Evolutionary conservation across 305 asterid genomes (phyloP).

Genomic region (Fraxinus albicans): DNA sequence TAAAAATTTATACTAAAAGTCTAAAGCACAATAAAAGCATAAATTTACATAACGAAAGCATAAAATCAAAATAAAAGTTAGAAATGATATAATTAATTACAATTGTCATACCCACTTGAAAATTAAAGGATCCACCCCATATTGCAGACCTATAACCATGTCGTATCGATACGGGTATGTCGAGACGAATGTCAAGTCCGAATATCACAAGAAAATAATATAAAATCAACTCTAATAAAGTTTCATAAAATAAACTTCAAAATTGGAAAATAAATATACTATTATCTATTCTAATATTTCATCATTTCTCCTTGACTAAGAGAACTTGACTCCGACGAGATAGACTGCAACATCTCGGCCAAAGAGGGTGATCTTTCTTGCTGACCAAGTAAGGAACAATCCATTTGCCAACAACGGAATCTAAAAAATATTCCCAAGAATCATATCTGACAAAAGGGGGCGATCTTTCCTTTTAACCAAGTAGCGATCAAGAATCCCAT

Average conservation of each 20-base stretch:
- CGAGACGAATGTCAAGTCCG: neutral
- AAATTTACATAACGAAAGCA: neutral
- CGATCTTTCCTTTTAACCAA: neutral
- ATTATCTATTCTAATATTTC: neutral
- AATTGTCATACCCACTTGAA: neutral
- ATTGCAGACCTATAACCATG: neutral
- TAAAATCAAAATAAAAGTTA: too few relatives aligned
- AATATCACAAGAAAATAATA: too few relatives aligned
- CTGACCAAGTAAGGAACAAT: neutral
- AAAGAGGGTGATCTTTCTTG: neutral
- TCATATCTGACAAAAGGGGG: neutral
- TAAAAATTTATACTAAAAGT: neutral
- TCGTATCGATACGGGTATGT: neutral
- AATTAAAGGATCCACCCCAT: neutral
- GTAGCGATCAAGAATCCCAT: too few relatives aligned
- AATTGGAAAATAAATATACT: neutral
- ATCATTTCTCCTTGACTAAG: neutral
- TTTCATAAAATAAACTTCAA: neutral
- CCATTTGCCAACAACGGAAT: neutral
- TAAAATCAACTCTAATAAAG: neutral
- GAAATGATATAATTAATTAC: neutral
- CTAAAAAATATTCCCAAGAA: neutral
- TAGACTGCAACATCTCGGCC: neutral
- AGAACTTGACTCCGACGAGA: neutral
- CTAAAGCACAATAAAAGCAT: neutral